Conservation (phyloP, 2,329 filamentous ascomycete species). For the Diaporthe sp. region DNA sequence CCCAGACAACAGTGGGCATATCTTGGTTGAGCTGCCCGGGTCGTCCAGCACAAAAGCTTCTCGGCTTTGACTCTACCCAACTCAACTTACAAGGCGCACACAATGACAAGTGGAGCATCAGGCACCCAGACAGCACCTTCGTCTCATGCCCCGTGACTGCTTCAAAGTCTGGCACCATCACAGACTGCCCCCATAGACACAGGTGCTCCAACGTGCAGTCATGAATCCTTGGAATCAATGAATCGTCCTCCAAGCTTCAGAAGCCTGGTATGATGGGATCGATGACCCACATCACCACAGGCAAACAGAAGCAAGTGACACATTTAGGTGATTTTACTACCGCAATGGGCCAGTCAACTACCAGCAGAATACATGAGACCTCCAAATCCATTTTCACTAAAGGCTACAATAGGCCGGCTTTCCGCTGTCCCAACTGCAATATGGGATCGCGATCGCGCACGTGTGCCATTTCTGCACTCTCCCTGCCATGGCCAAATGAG, state of each 20-base stretch:
- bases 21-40: conserved; percentile 22
- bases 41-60: background rate
- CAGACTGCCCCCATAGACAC: background rate
- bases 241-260: background rate
- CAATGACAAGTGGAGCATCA: background rate
- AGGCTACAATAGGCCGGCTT: background rate
- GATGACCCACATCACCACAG: background rate
- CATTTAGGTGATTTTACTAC: background rate
- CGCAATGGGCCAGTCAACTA: background rate
- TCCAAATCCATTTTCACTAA: background rate
- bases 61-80: background rate
- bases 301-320: background rate
- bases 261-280: background rate
- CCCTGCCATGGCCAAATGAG: background rate
- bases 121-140: background rate
- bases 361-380: background rate
- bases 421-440: background rate
- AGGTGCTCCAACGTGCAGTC: background rate
- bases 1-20: conserved; percentile 5
- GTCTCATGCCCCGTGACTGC: background rate
- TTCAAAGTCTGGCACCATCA: background rate
- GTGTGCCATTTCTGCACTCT: background rate
- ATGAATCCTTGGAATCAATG: background rate
- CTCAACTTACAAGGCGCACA: background rate
- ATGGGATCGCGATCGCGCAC: background rate